Conservation (phyloP, 129 eudicot genomes). For the Flaveria linearis region DNA sequence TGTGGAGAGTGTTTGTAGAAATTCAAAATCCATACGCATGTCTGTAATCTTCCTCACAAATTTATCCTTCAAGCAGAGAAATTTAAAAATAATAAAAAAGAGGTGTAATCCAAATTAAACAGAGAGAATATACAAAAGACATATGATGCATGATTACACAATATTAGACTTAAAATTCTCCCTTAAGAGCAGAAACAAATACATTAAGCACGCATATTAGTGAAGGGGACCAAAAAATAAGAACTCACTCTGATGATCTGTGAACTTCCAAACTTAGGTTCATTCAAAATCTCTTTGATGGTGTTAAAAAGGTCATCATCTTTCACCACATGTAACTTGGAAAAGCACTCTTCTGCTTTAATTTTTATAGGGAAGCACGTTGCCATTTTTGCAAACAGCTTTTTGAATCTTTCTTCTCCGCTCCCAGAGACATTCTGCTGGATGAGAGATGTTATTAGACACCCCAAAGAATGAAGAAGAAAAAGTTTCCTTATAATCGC, state of each 20-base stretch:
- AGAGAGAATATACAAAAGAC: background rate
- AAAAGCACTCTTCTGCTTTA: constrained; percentile 72
- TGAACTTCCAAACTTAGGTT: constrained; percentile 40
- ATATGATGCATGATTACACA: background rate
- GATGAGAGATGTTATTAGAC: constrained; percentile 24
- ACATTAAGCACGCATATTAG: background rate
- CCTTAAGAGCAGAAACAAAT: background rate
- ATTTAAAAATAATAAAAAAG: constrained; percentile 5
- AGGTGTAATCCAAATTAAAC: background rate
- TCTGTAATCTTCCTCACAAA: constrained; percentile 50
- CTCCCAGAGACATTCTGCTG: constrained; percentile 50
- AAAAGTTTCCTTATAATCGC: constrained; percentile 16
- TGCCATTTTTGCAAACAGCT: constrained; percentile 60
- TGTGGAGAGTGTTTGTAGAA: constrained; percentile 52
- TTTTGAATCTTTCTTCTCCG: constrained; percentile 44
- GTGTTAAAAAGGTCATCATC: constrained; percentile 46
- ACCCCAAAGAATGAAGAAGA: constrained; percentile 11
- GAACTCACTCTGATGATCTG: constrained; percentile 51
- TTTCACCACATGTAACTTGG: constrained; percentile 49
- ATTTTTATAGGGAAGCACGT: constrained; percentile 67
- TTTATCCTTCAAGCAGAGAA: constrained; percentile 58
- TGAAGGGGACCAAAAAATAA: constrained; percentile 2
- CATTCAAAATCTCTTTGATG: constrained; percentile 50
- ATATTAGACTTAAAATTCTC: background rate
- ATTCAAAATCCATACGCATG: constrained; percentile 49